phyloP scores from a whole-genome alignment of 805 yeast species.

The Candida coquimbonensis region DNA sequence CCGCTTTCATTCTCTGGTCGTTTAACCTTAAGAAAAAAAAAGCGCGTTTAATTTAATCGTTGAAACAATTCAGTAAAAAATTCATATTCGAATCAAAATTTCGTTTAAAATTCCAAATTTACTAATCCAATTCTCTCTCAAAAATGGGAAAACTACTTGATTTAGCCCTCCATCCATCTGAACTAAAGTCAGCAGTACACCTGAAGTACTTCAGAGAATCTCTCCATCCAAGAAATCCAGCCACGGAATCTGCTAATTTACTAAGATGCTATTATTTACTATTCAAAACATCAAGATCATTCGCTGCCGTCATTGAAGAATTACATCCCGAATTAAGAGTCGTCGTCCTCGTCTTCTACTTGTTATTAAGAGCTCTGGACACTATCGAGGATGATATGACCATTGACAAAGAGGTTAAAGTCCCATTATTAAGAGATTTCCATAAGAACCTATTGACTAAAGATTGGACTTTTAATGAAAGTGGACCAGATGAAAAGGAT shows the following conservation, averaged over 20 bases:
- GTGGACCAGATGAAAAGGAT: slow-evolving; percentile 73
- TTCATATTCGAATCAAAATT: no score
- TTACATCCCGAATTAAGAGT: slow-evolving; percentile 83
- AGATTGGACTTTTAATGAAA: slow-evolving; percentile 80
- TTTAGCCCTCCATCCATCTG: slow-evolving; percentile 62
- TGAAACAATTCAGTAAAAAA: no score
- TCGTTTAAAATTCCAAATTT: no score
- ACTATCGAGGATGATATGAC: slow-evolving; percentile 97
- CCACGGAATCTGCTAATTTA: slow-evolving; percentile 36
- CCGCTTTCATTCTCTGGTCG: no score
- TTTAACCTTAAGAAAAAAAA: no score
- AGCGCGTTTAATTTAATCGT: no score
- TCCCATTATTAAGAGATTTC: slow-evolving; percentile 68
- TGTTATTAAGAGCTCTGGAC: slow-evolving; percentile 84
- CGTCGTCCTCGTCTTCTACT: slow-evolving; percentile 76
- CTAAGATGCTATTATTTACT: slow-evolving; percentile 63
- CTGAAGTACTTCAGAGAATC: slow-evolving; percentile 38
- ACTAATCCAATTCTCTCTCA: no score
- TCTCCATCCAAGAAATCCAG: slow-evolving; percentile 29
- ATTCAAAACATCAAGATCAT: slow-evolving; percentile 74
- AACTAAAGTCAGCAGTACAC: slow-evolving; percentile 61
- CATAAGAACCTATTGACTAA: slow-evolving; percentile 50
- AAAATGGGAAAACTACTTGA: slow-evolving; percentile 56
- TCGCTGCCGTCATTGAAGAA: slow-evolving; percentile 89
- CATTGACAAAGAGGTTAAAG: slow-evolving; percentile 59